Evolutionary conservation across 805 yeast species (phyloP).

Genomic region (Metschnikowia kunwiensis): DNA sequence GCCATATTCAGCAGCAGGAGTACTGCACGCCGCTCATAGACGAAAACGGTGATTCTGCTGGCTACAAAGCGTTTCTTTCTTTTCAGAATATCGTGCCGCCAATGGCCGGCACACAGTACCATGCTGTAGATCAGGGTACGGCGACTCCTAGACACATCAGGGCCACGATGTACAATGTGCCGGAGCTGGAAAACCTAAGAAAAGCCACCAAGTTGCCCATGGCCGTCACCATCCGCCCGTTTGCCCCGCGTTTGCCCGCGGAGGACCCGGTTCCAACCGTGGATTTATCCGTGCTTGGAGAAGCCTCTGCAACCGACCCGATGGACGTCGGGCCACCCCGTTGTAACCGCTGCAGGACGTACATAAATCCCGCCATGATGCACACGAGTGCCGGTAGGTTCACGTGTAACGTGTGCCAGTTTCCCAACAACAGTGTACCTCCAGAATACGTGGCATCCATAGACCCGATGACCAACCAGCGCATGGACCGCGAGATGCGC

Average conservation of each 20-base stretch:
- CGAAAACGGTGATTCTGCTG: slow-evolving; percentile 7
- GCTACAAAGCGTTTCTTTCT: slow-evolving; percentile 54
- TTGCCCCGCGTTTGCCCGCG: slow-evolving; percentile 55
- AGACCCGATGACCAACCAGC: slow-evolving; percentile 52
- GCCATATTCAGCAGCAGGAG: slow-evolving; percentile 15
- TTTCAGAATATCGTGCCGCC: slow-evolving; percentile 83
- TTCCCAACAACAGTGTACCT: slow-evolving; percentile 63
- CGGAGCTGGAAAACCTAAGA: slow-evolving; percentile 67
- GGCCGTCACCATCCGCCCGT: slow-evolving; percentile 79
- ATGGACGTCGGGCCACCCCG: slow-evolving; percentile 68
- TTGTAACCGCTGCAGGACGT: slow-evolving; percentile 88
- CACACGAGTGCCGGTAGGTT: slow-evolving; percentile 60
- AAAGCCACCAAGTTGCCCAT: slow-evolving; percentile 72
- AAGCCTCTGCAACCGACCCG: slow-evolving; percentile 20
- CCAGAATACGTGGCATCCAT: slow-evolving; percentile 61
- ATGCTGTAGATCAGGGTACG: slow-evolving; percentile 76
- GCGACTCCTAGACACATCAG: slow-evolving; percentile 79
- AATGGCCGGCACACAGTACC: slow-evolving; percentile 66
- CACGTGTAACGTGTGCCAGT: slow-evolving; percentile 84
- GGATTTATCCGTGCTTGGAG: slow-evolving; percentile 49
- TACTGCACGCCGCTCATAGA: slow-evolving; percentile 14
- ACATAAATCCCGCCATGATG: slow-evolving; percentile 80
- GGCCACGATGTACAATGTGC: slow-evolving; percentile 78
- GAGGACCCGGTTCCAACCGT: slow-evolving; percentile 66
- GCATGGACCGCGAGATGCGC: slow-evolving; percentile 59